These are phyloP conservation scores for Fusarium sp. DNA, from an alignment of 2,329 filamentous ascomycete species.

Conservation along the genomic window DNA sequence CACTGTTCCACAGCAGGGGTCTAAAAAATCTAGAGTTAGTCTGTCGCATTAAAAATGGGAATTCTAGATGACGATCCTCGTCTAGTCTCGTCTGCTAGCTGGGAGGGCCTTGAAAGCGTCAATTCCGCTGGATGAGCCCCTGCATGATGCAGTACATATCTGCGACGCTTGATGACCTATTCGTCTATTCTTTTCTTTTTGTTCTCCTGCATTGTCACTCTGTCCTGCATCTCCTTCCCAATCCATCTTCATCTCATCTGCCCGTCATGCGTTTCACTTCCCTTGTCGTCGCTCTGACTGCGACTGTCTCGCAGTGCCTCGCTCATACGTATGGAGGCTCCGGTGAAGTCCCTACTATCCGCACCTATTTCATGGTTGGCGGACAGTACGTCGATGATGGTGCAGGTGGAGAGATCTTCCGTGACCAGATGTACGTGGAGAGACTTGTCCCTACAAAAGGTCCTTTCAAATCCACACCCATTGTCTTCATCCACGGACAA, in stretches of 20 bases:
- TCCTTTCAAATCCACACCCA: slow-evolving; percentile 5
- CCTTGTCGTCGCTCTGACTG: neutral
- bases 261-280: slow-evolving; percentile 2
- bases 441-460: slow-evolving; percentile 25
- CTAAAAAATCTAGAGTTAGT: neutral
- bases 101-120: neutral
- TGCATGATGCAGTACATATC: slow-evolving; percentile 4
- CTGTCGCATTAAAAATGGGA: neutral
- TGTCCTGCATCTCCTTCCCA: neutral
- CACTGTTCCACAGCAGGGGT: neutral
- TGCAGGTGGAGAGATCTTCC: slow-evolving; percentile 33
- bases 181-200: neutral
- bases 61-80: neutral
- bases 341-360: slow-evolving; percentile 23
- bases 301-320: neutral
- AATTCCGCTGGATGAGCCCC: neutral
- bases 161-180: neutral
- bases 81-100: neutral
- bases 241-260: neutral
- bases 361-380: slow-evolving; percentile 31
- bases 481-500: slow-evolving; percentile 38
- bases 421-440: slow-evolving; percentile 41
- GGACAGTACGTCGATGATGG: slow-evolving; percentile 35
- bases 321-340: neutral
- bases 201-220: neutral